phyloP scores from a whole-genome alignment of 2,329 filamentous ascomycete genomes.

The Fusarium sp. region DNA sequence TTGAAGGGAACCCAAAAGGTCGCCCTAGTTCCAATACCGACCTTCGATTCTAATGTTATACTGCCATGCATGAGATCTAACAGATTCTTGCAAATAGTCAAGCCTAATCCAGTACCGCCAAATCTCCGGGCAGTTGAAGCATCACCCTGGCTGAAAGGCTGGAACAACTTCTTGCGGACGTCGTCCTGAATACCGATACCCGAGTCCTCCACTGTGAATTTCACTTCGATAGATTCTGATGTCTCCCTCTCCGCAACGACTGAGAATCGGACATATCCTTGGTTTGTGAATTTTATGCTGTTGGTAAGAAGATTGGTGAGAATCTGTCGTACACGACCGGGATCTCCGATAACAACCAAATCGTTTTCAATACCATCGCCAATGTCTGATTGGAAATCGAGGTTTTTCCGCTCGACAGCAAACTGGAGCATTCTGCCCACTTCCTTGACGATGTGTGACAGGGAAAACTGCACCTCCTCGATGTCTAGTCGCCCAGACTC shows the following conservation, averaged over 20 bases:
- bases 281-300: conserved; percentile 79
- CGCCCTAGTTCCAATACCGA: conserved; percentile 77
- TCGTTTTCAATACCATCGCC: conserved; percentile 72
- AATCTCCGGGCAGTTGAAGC: conserved; percentile 83
- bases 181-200: conserved; percentile 86
- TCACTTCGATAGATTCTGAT: conserved; percentile 72
- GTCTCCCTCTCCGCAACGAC: conserved; percentile 74
- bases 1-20: conserved; percentile 83
- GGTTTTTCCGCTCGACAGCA: conserved; percentile 81
- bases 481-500: conserved; percentile 82
- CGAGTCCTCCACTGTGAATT: conserved; percentile 80
- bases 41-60: conserved; percentile 76
- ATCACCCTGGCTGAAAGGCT: conserved; percentile 85
- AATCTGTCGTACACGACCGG: conserved; percentile 85
- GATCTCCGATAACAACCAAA: conserved; percentile 86
- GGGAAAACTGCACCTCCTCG: conserved; percentile 83
- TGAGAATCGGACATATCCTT: conserved; percentile 75
- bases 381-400: conserved; percentile 77
- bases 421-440: conserved; percentile 90
- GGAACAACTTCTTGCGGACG: conserved; percentile 78
- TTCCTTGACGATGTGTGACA: conserved; percentile 79
- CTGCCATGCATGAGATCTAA: conserved; percentile 82
- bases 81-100: conserved; percentile 85
- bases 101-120: conserved; percentile 80
- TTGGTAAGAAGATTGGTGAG: conserved; percentile 83